These are phyloP conservation scores for Fusarium mexicanum DNA, from an alignment of 2,329 filamentous ascomycete species.

Conservation along the genomic window DNA sequence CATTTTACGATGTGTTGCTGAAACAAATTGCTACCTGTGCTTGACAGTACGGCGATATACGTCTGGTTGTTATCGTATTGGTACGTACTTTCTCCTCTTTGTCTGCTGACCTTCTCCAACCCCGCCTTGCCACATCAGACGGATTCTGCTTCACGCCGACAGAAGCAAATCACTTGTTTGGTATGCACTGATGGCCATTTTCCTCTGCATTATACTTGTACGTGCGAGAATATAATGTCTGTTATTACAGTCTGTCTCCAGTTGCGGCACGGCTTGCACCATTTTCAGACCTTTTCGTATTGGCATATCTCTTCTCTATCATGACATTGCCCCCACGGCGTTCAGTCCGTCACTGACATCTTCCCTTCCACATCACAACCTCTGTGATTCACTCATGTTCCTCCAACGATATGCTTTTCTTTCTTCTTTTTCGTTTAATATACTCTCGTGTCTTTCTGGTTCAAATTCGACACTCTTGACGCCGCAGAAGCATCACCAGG, in stretches of 20 bases:
- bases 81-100: slow-evolving; percentile 10
- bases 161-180: not conserved
- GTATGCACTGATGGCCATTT: not conserved
- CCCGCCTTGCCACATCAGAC: slow-evolving; percentile 28
- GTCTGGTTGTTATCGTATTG: not conserved
- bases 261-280: not conserved
- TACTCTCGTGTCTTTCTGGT: not conserved
- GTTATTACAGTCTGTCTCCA: not conserved
- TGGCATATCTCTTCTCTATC: not conserved
- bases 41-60: not conserved
- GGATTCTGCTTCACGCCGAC: slow-evolving; percentile 10
- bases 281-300: not conserved
- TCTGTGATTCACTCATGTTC: not conserved
- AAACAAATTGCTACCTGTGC: accelerated
- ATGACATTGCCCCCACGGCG: not conserved
- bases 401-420: too few relatives aligned
- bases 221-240: not conserved
- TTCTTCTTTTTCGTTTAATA: not conserved
- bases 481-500: not conserved
- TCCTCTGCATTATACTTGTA: not conserved
- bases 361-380: not conserved
- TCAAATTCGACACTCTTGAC: not conserved
- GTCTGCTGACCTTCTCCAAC: slow-evolving; percentile 27
- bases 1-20: not conserved
- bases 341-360: not conserved